These are phyloP conservation scores for Salicornia ramosissima DNA, from an alignment of 148 eudicot genomes.

Conservation along the genomic window DNA sequence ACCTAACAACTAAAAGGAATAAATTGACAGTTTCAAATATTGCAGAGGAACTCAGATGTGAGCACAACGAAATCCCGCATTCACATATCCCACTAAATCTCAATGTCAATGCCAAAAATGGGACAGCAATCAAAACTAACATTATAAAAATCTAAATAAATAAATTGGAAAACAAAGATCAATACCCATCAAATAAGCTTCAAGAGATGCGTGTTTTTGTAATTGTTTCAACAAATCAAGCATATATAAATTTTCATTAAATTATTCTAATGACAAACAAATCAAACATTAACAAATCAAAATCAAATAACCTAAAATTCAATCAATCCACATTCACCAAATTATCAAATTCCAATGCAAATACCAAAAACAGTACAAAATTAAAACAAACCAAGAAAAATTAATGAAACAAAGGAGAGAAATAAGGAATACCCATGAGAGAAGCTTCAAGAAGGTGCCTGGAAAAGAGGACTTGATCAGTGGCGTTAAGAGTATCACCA, in stretches of 20 bases:
- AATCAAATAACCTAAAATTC: neutral
- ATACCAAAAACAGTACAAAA: neutral
- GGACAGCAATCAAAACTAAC: neutral
- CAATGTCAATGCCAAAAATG: neutral
- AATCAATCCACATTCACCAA: neutral
- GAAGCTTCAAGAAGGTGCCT: conserved; percentile 69
- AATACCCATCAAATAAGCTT: too few relatives aligned
- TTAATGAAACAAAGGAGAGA: neutral
- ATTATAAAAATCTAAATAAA: neutral
- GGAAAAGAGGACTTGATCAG: conserved; percentile 70
- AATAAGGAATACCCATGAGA: conserved; percentile 59
- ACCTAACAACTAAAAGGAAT: neutral
- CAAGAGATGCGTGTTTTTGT: neutral
- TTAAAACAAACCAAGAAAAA: conserved; percentile 5
- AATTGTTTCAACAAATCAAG: neutral
- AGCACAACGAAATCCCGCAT: neutral
- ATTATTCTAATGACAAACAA: neutral
- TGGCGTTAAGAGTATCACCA: conserved; percentile 53
- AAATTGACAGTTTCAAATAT: neutral
- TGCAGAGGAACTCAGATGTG: neutral
- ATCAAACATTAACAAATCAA: neutral
- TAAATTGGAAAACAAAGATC: too few relatives aligned
- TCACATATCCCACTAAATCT: neutral
- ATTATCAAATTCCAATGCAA: neutral
- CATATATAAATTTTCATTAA: too few relatives aligned